These are phyloP conservation scores for Nicotiana rustica DNA, from an alignment of 305 asterid genomes.

Conservation along the genomic window DNA sequence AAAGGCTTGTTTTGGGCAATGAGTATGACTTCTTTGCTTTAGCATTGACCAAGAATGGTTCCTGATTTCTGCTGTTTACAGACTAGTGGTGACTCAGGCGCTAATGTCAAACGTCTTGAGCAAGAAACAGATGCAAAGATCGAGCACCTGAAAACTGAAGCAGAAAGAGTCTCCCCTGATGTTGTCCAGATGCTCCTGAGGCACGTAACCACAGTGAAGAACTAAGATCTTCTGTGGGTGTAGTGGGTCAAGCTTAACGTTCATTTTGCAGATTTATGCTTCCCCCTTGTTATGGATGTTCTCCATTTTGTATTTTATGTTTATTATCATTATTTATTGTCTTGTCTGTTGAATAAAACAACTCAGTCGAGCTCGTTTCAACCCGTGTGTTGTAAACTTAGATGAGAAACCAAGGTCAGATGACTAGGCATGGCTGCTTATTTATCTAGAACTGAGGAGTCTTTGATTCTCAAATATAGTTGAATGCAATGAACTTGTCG, in stretches of 20 bases:
- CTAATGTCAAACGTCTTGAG: conserved; percentile 63
- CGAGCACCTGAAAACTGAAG: conserved; percentile 69
- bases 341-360: conserved; percentile 40
- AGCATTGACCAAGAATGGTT: conserved; percentile 11
- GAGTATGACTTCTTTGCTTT: not conserved
- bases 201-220: conserved; percentile 57
- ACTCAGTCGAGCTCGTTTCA: conserved; percentile 32
- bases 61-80: conserved; percentile 41
- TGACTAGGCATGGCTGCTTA: not conserved
- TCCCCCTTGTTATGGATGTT: conserved; percentile 25
- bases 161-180: conserved; percentile 76
- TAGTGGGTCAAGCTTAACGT: conserved; percentile 20
- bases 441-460: conserved; percentile 24
- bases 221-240: conserved; percentile 38
- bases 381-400: conserved; percentile 26
- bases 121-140: conserved; percentile 76
- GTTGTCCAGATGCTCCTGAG: conserved; percentile 60
- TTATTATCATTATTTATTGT: conserved; percentile 41
- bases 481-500: not conserved
- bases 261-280: conserved; percentile 19
- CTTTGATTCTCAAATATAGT: not conserved
- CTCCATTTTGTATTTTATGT: conserved; percentile 37
- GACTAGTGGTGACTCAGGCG: conserved; percentile 85
- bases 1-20: not conserved
- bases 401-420: conserved; percentile 29